A percentile compares a stretch with the other conserved stretches of the same genome.
Evolutionary conservation across 805 yeast species (phyloP).

Genomic region (Isabelozyma rhagii): DNA sequence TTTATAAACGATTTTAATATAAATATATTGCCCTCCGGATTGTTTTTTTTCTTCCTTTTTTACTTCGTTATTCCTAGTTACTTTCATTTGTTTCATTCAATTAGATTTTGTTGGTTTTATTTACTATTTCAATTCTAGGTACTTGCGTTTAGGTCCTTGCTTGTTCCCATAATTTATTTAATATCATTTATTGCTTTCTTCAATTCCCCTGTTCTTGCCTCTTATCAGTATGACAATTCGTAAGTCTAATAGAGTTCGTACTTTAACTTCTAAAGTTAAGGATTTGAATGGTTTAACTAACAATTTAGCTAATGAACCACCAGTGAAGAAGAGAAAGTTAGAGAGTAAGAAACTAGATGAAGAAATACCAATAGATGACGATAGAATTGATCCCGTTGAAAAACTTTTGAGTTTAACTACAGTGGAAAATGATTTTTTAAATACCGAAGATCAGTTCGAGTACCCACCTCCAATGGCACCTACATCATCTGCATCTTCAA

Average conservation of each 20-base stretch:
- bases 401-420: constrained; percentile 35
- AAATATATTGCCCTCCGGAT: neutral
- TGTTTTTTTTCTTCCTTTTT: neutral
- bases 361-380: constrained; percentile 11
- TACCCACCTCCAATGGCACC: constrained; percentile 4
- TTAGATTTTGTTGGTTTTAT: neutral
- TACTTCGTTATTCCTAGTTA: neutral
- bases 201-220: neutral
- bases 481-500: constrained; percentile 1
- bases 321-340: constrained; percentile 6
- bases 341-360: constrained; percentile 1
- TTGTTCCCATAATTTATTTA: neutral
- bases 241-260: constrained; percentile 29
- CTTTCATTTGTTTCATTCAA: neutral
- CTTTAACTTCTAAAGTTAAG: constrained; percentile 17
- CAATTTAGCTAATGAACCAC: constrained; percentile 1
- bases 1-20: neutral
- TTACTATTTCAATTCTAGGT: neutral
- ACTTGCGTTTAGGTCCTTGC: neutral
- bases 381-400: constrained; percentile 42
- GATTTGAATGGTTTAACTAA: constrained; percentile 5
- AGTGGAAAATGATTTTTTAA: constrained; percentile 26
- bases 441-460: constrained; percentile 17
- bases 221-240: constrained; percentile 17
- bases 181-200: neutral